A percentile compares a stretch with the other conserved stretches of the same genome.
phyloP scores from a whole-genome alignment of 1,284 basidiomycete species.

The Moniliella sp. region DNA sequence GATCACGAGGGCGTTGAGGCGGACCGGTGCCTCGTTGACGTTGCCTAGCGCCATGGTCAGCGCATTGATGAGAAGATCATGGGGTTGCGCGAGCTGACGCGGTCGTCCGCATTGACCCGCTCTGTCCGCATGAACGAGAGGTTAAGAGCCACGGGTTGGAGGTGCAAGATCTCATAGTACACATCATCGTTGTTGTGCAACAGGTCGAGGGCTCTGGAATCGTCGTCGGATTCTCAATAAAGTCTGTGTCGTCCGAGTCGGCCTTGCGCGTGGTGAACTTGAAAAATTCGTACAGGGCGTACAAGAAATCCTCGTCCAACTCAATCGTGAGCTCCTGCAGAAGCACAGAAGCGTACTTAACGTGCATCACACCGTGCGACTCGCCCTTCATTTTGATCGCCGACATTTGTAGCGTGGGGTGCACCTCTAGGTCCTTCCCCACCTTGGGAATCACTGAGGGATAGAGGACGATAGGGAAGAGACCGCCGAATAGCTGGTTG shows the following conservation, averaged over 20 bases:
- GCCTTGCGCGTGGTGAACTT: conserved; percentile 51
- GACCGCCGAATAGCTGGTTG: conserved; percentile 85
- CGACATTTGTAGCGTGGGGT: conserved; percentile 74
- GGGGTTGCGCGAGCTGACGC: conserved; percentile 45
- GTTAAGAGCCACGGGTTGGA: conserved; percentile 78
- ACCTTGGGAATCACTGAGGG: conserved; percentile 76
- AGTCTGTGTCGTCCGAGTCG: conserved; percentile 32
- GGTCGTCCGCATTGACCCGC: conserved; percentile 65
- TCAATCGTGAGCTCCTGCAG: conserved; percentile 87
- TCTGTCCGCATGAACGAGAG: conserved; percentile 94
- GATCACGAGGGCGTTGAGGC: conserved; percentile 78
- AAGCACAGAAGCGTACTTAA: conserved; percentile 88
- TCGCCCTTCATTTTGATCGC: conserved; percentile 69
- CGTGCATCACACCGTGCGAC: conserved; percentile 73
- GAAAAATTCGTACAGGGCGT: conserved; percentile 70
- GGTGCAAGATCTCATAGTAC: conserved; percentile 89
- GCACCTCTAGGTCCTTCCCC: conserved; percentile 50
- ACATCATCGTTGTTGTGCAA: conserved; percentile 43
- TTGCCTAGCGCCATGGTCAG: conserved; percentile 92
- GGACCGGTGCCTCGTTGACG: conserved; percentile 84
- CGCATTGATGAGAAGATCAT: conserved; percentile 75
- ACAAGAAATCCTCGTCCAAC: conserved; percentile 86
- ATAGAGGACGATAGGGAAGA: conserved; percentile 86
- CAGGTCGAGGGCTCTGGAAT: conserved; percentile 63
- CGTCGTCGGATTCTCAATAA: conserved; percentile 53